Evolutionary conservation across 2,329 filamentous ascomycete genomes (phyloP), one percentile per base, ranked within the genome.

Genomic region (Akanthomyces muscarius): DNA sequence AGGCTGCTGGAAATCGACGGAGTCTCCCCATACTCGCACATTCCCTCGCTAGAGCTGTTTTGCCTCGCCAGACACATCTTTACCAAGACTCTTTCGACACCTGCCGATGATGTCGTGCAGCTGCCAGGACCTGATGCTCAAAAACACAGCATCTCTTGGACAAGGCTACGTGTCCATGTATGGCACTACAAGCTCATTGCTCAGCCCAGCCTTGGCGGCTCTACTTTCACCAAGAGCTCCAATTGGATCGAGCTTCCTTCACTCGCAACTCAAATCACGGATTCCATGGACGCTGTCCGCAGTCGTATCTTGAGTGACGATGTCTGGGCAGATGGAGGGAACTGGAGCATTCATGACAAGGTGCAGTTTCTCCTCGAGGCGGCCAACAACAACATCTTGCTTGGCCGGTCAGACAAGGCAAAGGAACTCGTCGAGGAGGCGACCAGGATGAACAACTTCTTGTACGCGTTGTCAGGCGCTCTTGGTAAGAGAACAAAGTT

Each of bases 401-500:
- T 97, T 68, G 92, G 93, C 0, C 83, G 90, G 48, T 91, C 97
- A 69, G 83, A 83, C 48, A 89, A 89, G 70, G 93, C 94, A 0
- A 83, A 84, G 65, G 81, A 86, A 54, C 88, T 90, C 65, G 77
- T 99, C 5, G 82, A 87, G 28, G 78, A 84, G 63, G 93, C 93
- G 0, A 84, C 87, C 0, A 76, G 78, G 51, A 76, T 85, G 42
- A 88, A 87, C n/a, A 83, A 85, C 0, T 91, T 99, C 64, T 81
- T 86, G 21, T 98, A 96, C 74, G 89, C 88, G 0, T 74, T 99
- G 62, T 96, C 92, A 0, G 95, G 95, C 44, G 86, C 91, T 25
- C 76, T 99, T 67, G 95, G 95, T 18, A 98, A 92, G 76, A 81
- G 89, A 65, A 96, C 91, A 1, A 89, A 85, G 68, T 96, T 87